Base-by-base conservation (phyloP, 164 flowering plant genomes). In the Chimonanthus praecox region DNA sequence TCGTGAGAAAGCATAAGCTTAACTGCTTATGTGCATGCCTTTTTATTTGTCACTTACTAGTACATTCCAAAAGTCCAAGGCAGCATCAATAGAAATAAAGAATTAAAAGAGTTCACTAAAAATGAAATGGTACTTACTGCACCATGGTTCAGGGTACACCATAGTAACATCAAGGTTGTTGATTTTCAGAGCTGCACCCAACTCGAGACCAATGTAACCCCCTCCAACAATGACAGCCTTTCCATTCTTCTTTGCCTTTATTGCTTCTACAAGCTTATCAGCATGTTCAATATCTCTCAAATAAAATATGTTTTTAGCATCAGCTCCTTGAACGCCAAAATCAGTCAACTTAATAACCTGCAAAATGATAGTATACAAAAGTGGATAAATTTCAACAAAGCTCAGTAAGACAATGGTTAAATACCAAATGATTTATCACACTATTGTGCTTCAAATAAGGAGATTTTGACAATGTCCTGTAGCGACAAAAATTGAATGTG, bases 101-200 rank as follows among this genome's bases (percentile, higher is more conserved):
- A 54, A 13, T 3, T 54, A 6, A 11, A 54, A 54, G 58, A 63
- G 44, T 8, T 16, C 5, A 21, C 45, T 63, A 5, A n/a, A 61
- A 69, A 13, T 2, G 51, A 70, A 58, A 45, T 21, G 73, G 33
- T 66, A 92, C 99, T 92, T 90, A 96, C 99, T 94, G 90, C 98
- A 96, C 98, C 97, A 94, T 15, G 99, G 98, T 76, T 92, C 99
- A 10, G 98, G 99, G 77, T 87, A 96, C 70, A 94, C 97, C 95
- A 96, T 96, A 50, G 77, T 87, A 77, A 96, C 98, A 78, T 94
- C 93, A 33, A 85, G 16, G 72, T 96, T 85, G 81, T 96, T 94
- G 51, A 92, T 74, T 78, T 72, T 85, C 84, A 94, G 48, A 49
- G 82, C 98, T 68, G 98, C 98, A 83, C 93, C 78, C 68, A 92